These are phyloP conservation scores for Rhodotorula sp. DNA, from an alignment of 1,284 basidiomycete genomes.

Conservation along the genomic window DNA sequence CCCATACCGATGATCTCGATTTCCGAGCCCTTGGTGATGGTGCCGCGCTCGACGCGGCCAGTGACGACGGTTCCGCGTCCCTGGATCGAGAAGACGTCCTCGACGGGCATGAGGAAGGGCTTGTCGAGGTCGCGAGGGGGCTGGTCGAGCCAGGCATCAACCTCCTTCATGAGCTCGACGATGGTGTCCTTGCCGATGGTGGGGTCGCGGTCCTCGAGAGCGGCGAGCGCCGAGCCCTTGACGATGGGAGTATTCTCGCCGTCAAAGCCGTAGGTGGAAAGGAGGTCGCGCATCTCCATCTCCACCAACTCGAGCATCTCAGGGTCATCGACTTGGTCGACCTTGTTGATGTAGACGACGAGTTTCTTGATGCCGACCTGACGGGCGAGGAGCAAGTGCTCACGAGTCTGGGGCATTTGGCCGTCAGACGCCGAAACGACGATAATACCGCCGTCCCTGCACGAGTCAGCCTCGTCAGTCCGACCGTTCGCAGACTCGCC, in stretches of 20 bases:
- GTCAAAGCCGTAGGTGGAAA: slow-evolving; percentile 81
- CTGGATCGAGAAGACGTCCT: slow-evolving; percentile 97
- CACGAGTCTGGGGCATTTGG: slow-evolving; percentile 99
- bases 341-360: slow-evolving; percentile 99
- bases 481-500: background rate
- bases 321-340: slow-evolving; percentile 91
- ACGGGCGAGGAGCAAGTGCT: slow-evolving; percentile 94
- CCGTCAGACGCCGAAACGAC: slow-evolving; percentile 98
- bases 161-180: slow-evolving; percentile 76
- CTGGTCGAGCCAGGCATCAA: slow-evolving; percentile 93
- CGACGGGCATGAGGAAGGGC: slow-evolving; percentile 94
- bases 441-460: slow-evolving; percentile 51
- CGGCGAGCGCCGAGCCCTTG: slow-evolving; percentile 94
- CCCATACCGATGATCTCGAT: slow-evolving; percentile 93
- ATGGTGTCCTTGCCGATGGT: slow-evolving; percentile 82
- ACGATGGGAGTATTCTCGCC: slow-evolving; percentile 96
- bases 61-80: slow-evolving; percentile 98
- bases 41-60: slow-evolving; percentile 94
- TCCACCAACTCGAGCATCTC: slow-evolving; percentile 99
- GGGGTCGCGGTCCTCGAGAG: slow-evolving; percentile 78
- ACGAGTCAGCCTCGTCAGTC: background rate
- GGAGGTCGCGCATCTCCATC: slow-evolving; percentile 99
- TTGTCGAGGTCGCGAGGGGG: slow-evolving; percentile 96
- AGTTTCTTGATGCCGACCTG: slow-evolving; percentile 98
- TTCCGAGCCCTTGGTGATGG: slow-evolving; percentile 88